Conservation (phyloP, 352 stramenopile genomes). For the Pythium periplocum region DNA sequence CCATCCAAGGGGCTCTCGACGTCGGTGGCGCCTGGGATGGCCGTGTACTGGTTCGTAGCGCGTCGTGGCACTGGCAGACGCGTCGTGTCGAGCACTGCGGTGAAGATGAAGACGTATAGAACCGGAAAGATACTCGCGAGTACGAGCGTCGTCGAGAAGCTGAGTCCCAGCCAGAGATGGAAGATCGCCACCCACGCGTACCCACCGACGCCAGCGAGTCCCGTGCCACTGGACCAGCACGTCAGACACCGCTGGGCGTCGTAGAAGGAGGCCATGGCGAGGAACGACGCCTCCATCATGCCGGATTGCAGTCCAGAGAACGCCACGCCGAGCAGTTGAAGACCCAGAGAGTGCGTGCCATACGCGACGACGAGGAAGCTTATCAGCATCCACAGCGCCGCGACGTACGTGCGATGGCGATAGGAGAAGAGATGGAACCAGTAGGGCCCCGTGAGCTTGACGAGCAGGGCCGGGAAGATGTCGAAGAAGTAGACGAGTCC, state of each 20-base stretch:
- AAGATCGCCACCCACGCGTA: constrained; percentile 87
- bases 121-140: constrained; percentile 58
- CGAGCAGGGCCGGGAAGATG: constrained; percentile 83
- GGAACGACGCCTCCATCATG: constrained; percentile 88
- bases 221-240: constrained; percentile 91
- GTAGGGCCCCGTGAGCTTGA: constrained; percentile 89
- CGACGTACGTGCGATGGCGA: constrained; percentile 60
- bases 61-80: constrained; percentile 41
- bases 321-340: constrained; percentile 87
- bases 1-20: neutral
- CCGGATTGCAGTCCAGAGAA: constrained; percentile 83
- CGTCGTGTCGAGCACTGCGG: constrained; percentile 51
- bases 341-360: constrained; percentile 41
- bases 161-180: constrained; percentile 56
- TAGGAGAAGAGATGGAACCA: constrained; percentile 94
- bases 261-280: constrained; percentile 85
- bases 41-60: constrained; percentile 8
- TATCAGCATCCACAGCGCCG: constrained; percentile 72
- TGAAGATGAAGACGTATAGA: constrained; percentile 59
- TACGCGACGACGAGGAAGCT: constrained; percentile 75
- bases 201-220: constrained; percentile 87
- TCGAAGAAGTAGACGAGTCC: constrained; percentile 92
- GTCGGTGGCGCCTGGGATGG: constrained; percentile 9
- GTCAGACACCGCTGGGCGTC: constrained; percentile 76
- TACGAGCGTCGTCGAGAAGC: constrained; percentile 57